Evolutionary conservation across 148 eudicot species (phyloP).

Genomic region (Camellia granthamiana): DNA sequence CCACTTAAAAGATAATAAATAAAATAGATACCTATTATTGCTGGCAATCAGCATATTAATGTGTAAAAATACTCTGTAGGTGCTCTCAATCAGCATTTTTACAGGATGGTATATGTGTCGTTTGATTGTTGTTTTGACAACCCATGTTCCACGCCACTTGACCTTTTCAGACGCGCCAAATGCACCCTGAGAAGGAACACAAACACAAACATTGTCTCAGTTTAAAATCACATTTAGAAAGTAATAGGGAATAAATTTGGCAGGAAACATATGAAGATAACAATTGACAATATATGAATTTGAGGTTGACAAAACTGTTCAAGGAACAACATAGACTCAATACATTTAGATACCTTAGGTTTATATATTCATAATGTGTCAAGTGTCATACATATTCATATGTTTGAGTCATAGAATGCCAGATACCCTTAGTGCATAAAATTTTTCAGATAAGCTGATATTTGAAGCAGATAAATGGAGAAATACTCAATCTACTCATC

Average conservation of each 20-base stretch:
- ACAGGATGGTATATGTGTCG: constrained; percentile 31
- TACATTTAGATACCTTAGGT: background rate
- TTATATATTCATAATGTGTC: background rate
- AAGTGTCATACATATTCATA: too few species aligned
- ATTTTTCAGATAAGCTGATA: too few species aligned
- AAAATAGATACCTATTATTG: too few species aligned
- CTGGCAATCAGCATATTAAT: too few species aligned
- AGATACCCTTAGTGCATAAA: background rate
- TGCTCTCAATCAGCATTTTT: too few species aligned
- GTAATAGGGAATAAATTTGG: background rate
- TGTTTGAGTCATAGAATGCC: background rate
- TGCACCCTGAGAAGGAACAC: constrained; percentile 22
- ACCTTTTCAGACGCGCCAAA: constrained; percentile 36
- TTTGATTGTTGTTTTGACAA: constrained; percentile 34
- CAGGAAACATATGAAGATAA: background rate
- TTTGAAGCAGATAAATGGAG: too few species aligned
- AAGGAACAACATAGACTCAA: background rate
- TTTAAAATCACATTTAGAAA: background rate
- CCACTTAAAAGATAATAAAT: too few species aligned
- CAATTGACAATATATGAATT: background rate
- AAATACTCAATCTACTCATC: too few species aligned
- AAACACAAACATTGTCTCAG: background rate
- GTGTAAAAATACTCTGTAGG: too few species aligned
- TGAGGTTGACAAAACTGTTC: background rate
- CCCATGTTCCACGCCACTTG: constrained; percentile 50